These are phyloP conservation scores for Fusarium incarnatum DNA, from an alignment of 2,329 filamentous ascomycete genomes.

Conservation along the genomic window DNA sequence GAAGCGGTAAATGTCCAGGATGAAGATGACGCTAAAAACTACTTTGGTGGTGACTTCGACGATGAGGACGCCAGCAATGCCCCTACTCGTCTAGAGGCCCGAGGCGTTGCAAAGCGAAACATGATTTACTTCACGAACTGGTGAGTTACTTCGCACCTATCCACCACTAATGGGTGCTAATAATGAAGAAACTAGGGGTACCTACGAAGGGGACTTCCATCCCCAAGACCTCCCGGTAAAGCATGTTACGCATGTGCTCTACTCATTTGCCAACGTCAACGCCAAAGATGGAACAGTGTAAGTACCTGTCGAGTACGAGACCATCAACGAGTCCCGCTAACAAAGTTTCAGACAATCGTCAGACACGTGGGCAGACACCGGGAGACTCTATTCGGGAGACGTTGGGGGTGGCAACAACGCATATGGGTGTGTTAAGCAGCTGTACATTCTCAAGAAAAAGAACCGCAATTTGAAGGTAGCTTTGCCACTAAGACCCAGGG, in stretches of 20 bases:
- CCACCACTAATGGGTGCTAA: neutral
- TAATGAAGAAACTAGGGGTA: constrained; percentile 63
- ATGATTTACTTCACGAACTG: constrained; percentile 67
- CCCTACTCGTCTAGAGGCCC: constrained; percentile 23
- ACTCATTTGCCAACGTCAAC: constrained; percentile 62
- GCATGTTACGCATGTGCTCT: constrained; percentile 80
- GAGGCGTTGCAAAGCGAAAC: constrained; percentile 49
- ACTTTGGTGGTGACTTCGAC: constrained; percentile 22
- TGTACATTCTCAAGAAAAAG: constrained; percentile 79
- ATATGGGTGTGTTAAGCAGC: constrained; percentile 82
- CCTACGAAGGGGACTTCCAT: constrained; percentile 76
- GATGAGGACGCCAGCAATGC: constrained; percentile 15
- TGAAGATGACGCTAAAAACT: constrained; percentile 8
- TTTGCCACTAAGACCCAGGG: neutral
- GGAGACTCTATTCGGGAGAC: constrained; percentile 77
- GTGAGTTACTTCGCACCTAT: constrained; percentile 48
- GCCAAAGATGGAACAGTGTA: constrained; percentile 60
- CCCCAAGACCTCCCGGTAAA: constrained; percentile 75
- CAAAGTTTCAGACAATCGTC: constrained; percentile 30
- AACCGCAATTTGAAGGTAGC: constrained; percentile 79
- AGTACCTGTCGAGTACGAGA: constrained; percentile 32
- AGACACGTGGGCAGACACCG: constrained; percentile 59
- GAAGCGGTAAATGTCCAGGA: neutral
- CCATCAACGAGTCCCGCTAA: neutral
- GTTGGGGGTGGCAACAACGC: constrained; percentile 73